Percentiles rank a stretch among this genome's conserved stretches.
phyloP scores from a whole-genome alignment of 495 filamentous ascomycete species.

The Tetracladium setigerum region DNA sequence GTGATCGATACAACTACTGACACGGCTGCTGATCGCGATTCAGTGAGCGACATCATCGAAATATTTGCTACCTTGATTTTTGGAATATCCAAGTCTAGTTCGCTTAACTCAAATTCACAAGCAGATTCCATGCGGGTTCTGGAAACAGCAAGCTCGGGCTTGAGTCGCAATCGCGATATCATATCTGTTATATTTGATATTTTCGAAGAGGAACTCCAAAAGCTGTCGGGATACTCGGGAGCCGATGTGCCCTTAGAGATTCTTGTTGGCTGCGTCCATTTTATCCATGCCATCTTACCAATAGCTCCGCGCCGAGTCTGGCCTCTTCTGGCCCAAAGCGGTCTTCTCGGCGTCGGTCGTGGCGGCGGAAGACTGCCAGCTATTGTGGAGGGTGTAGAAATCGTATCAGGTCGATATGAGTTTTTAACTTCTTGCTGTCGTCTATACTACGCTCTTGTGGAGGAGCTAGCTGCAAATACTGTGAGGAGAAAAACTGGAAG shows the following conservation, averaged over 20 bases:
- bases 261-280: constrained; percentile 68
- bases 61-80: constrained; percentile 47
- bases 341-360: constrained; percentile 63
- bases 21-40: constrained; percentile 36
- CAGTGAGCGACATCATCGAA: constrained; percentile 54
- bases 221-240: constrained; percentile 33
- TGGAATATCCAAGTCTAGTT: constrained; percentile 4
- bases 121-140: constrained; percentile 44
- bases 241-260: constrained; percentile 47
- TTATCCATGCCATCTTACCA: constrained; percentile 60
- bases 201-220: constrained; percentile 60
- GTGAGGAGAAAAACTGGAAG: constrained; percentile 60
- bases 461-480: constrained; percentile 65
- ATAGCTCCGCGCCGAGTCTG: constrained; percentile 78
- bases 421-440: constrained; percentile 65
- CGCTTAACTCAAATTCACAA: neutral
- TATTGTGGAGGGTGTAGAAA: constrained; percentile 68
- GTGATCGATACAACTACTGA: constrained; percentile 27
- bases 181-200: constrained; percentile 74
- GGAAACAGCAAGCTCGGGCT: constrained; percentile 63
- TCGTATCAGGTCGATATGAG: constrained; percentile 65
- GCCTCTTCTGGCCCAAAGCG: constrained; percentile 77
- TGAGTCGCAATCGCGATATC: constrained; percentile 69
- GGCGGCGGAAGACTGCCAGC: constrained; percentile 64
- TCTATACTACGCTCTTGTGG: constrained; percentile 66